Conservation (phyloP, 2,329 filamentous ascomycete genomes). For the Botrytis elliptica region DNA sequence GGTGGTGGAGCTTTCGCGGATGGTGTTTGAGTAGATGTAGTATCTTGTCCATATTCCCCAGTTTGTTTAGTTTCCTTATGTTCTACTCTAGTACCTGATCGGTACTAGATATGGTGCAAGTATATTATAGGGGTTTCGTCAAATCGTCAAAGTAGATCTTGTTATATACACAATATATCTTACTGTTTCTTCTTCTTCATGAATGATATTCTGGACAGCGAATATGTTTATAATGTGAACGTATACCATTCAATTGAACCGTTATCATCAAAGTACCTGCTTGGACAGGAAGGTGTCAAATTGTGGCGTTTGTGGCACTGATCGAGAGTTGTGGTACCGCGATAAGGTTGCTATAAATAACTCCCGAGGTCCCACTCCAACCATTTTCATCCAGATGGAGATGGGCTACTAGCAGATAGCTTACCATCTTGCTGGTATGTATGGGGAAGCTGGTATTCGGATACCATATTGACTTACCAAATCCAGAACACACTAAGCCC, state of each 20-base stretch:
- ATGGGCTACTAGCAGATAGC: too few species aligned
- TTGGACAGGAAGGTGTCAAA: neutral
- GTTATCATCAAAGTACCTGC: neutral
- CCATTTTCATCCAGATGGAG: neutral
- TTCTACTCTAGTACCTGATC: neutral
- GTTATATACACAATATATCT: neutral
- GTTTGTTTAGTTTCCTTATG: neutral
- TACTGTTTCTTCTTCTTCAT: neutral
- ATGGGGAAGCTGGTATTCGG: neutral
- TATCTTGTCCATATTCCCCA: neutral
- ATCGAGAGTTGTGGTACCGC: neutral
- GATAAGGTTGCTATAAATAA: constrained; percentile 6
- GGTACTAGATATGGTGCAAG: neutral
- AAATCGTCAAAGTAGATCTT: constrained; percentile 1
- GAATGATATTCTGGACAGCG: neutral
- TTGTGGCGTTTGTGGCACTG: constrained; percentile 2
- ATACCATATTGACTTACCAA: neutral
- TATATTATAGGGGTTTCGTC: neutral
- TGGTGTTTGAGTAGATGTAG: constrained; percentile 24
- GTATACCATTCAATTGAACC: neutral
- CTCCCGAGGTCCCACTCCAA: neutral
- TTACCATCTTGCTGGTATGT: neutral
- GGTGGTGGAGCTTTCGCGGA: constrained; percentile 25
- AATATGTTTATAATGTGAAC: neutral
- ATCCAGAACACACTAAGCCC: neutral